phyloP scores from a whole-genome alignment of 768 basidiomycete species.

The Hypsizygus marmoreus region DNA sequence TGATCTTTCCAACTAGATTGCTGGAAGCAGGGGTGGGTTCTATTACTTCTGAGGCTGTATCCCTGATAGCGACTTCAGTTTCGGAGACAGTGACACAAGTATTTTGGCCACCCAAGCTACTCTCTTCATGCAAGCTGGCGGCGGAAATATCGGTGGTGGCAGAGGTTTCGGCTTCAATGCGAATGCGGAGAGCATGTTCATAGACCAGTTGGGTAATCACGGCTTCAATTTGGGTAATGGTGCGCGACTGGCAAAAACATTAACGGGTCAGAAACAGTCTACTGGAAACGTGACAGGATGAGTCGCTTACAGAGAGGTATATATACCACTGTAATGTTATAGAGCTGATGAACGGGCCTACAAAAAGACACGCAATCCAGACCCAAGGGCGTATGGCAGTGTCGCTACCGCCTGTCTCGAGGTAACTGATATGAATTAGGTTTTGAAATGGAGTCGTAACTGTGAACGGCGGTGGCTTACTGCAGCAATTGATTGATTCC shows the following conservation, averaged over 20 bases:
- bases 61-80: no score
- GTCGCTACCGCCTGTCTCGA: conserved; percentile 46
- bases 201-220: conserved; percentile 44
- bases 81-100: background rate
- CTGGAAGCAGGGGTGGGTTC: no score
- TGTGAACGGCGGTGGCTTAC: conserved; percentile 37
- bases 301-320: no score
- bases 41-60: no score
- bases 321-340: no score
- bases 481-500: no score
- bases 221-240: conserved; percentile 50
- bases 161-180: conserved; percentile 46
- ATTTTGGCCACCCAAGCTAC: conserved; percentile 1
- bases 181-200: conserved; percentile 55
- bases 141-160: conserved; percentile 5
- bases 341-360: conserved; percentile 48
- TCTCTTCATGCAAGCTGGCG: no score
- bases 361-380: conserved; percentile 54
- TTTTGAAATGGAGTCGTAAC: conserved; percentile 31
- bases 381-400: conserved; percentile 63
- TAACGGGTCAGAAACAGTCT: conserved; percentile 47
- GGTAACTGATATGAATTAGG: conserved; percentile 39
- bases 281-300: no score
- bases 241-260: conserved; percentile 43
- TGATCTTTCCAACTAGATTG: conserved; percentile 70